These are phyloP conservation scores for Larix kaempferi DNA, from an alignment of 75 land plant species.

Conservation along the genomic window DNA sequence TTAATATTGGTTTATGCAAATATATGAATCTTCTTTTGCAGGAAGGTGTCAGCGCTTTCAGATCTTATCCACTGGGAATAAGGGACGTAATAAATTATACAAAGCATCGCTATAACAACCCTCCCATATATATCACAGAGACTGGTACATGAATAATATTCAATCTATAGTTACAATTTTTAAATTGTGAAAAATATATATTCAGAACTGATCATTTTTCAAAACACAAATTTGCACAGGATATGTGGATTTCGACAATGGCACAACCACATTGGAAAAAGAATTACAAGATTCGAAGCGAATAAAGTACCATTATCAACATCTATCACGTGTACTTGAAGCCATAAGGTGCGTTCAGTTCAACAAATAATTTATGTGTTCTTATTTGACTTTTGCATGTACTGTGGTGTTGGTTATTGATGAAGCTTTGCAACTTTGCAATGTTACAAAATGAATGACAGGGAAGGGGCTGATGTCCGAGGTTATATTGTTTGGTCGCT, in stretches of 20 bases:
- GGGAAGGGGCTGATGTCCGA: slow-evolving; percentile 39
- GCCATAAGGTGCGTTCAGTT: slow-evolving; percentile 16
- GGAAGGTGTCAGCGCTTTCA: not conserved
- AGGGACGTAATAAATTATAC: not conserved
- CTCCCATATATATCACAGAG: slow-evolving; percentile 18
- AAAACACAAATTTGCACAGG: slow-evolving; percentile 9
- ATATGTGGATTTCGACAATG: slow-evolving; percentile 28
- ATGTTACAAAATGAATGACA: slow-evolving; percentile 1
- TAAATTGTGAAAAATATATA: not conserved
- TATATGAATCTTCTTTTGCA: not conserved
- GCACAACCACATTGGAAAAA: slow-evolving; percentile 16
- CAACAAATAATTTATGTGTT: not conserved
- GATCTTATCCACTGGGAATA: not conserved
- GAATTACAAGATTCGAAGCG: slow-evolving; percentile 25
- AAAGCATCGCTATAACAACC: slow-evolving; percentile 2
- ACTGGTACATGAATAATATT: slow-evolving; percentile 2
- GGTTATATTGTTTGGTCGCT: slow-evolving; percentile 64
- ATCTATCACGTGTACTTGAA: slow-evolving; percentile 19
- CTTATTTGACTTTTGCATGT: no score
- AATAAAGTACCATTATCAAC: slow-evolving; percentile 25
- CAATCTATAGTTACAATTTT: not conserved
- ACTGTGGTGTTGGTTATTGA: not conserved
- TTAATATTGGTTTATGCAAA: not conserved
- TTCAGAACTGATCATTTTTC: not conserved
- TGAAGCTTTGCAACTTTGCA: not conserved